These are phyloP conservation scores for Persicaria tinctoria DNA, from an alignment of 148 eudicot species.

Conservation along the genomic window DNA sequence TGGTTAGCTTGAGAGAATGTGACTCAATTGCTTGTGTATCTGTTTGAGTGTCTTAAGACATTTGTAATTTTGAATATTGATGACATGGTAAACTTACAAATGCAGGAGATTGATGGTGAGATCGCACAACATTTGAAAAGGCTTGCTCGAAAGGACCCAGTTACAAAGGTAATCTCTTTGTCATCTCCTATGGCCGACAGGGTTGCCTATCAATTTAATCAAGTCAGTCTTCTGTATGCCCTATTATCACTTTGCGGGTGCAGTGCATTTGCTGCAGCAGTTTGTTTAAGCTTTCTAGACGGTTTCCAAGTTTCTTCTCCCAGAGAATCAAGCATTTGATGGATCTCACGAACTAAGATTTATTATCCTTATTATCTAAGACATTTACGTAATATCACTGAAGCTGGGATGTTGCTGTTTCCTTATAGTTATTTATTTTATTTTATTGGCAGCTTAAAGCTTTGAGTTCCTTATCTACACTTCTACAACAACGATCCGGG, in stretches of 20 bases:
- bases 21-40: not conserved
- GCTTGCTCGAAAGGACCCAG: slow-evolving; percentile 86
- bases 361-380: not conserved
- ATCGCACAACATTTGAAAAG: slow-evolving; percentile 77
- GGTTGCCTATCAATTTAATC: not conserved
- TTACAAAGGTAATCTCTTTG: slow-evolving; percentile 56
- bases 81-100: slow-evolving; percentile 8
- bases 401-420: not conserved
- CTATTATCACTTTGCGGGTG: not conserved
- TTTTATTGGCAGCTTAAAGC: slow-evolving; percentile 73
- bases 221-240: not conserved
- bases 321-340: not conserved
- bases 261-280: not conserved
- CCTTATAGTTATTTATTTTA: not conserved
- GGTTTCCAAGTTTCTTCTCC: not conserved
- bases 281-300: not conserved
- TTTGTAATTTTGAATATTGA: slow-evolving; percentile 5
- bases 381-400: not conserved
- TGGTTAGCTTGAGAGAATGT: not conserved
- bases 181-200: not conserved
- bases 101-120: slow-evolving; percentile 85
- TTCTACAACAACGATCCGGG: slow-evolving; percentile 67
- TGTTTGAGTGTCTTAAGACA: not conserved
- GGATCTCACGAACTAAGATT: not conserved
- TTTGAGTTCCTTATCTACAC: slow-evolving; percentile 51